Evolutionary conservation across 1,284 basidiomycete genomes (phyloP).

Genomic region (Moniliella sp.): DNA sequence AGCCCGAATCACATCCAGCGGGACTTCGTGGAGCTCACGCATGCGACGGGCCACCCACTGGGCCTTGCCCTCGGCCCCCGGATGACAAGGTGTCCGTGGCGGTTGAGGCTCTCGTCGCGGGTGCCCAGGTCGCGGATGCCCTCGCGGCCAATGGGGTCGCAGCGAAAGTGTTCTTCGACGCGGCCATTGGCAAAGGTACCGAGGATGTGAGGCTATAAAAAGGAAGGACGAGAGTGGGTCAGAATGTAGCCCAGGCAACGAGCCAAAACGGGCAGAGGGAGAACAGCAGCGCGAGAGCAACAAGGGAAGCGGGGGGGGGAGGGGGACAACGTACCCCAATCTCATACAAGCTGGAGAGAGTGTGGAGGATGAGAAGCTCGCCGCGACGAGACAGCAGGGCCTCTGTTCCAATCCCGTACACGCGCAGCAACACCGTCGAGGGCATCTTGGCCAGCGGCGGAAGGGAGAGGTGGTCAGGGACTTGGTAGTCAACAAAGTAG

Average conservation of each 20-base stretch:
- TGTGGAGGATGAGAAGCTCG: conserved; percentile 29
- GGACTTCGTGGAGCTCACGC: conserved; percentile 31
- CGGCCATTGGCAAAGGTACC: conserved; percentile 31
- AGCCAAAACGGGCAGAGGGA: too few relatives aligned
- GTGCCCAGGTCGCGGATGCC: conserved; percentile 24
- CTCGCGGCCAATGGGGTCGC: conserved; percentile 20
- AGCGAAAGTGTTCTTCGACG: conserved; percentile 29
- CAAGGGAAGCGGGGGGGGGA: too few relatives aligned
- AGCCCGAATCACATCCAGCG: conserved; percentile 26
- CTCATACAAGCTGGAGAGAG: conserved; percentile 27
- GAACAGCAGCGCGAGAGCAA: too few relatives aligned
- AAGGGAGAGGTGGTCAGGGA: neutral
- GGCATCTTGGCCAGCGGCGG: conserved; percentile 2
- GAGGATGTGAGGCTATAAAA: conserved; percentile 19
- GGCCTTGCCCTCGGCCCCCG: conserved; percentile 17
- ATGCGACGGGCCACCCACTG: conserved; percentile 30
- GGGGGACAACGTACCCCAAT: conserved; percentile 9
- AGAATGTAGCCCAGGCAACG: too few relatives aligned
- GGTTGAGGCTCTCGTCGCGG: conserved; percentile 3
- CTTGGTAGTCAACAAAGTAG: conserved; percentile 25
- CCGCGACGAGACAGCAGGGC: conserved; percentile 22
- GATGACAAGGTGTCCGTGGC: conserved; percentile 10
- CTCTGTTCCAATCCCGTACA: conserved; percentile 26
- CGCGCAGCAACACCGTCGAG: conserved; percentile 23
- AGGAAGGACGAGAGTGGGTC: neutral